These are phyloP conservation scores for Agarophyton chilense DNA, from an alignment of 23 red algal species.

Conservation along the genomic window DNA sequence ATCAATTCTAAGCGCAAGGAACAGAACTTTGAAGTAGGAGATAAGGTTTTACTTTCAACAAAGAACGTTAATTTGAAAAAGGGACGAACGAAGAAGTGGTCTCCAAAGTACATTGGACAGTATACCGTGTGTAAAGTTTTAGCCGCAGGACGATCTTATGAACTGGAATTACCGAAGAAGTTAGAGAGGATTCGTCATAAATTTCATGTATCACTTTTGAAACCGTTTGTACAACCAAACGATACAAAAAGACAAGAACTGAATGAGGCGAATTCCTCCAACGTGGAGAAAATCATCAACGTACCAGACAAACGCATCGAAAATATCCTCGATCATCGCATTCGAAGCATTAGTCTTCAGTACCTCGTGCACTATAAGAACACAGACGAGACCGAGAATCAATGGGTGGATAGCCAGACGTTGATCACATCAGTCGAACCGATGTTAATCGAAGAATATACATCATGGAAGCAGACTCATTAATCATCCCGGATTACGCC, in stretches of 20 bases:
- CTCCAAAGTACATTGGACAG: slow-evolving; percentile 1
- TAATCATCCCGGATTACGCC: too few relatives aligned
- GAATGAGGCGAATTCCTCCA: not conserved
- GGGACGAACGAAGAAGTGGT: not conserved
- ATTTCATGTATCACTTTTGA: too few relatives aligned
- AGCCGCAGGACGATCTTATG: too few relatives aligned
- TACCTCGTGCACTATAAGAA: not conserved
- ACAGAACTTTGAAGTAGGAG: not conserved
- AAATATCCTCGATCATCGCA: not conserved
- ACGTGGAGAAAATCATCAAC: not conserved
- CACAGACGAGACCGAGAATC: not conserved
- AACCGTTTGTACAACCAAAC: too few relatives aligned
- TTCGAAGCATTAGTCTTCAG: not conserved
- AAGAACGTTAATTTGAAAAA: not conserved
- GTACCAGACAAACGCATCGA: not conserved
- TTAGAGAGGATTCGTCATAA: too few relatives aligned
- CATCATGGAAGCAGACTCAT: too few relatives aligned
- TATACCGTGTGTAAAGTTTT: not conserved
- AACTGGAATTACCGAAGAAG: too few relatives aligned
- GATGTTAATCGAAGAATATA: too few relatives aligned
- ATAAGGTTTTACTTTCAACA: slow-evolving; percentile 1
- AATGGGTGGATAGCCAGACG: too few relatives aligned
- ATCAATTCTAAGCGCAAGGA: too few relatives aligned
- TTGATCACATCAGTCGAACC: too few relatives aligned
- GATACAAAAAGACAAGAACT: too few relatives aligned